Evolutionary conservation across 2,329 filamentous ascomycete genomes (phyloP).

Genomic region (Pseudogymnoascus sp.): DNA sequence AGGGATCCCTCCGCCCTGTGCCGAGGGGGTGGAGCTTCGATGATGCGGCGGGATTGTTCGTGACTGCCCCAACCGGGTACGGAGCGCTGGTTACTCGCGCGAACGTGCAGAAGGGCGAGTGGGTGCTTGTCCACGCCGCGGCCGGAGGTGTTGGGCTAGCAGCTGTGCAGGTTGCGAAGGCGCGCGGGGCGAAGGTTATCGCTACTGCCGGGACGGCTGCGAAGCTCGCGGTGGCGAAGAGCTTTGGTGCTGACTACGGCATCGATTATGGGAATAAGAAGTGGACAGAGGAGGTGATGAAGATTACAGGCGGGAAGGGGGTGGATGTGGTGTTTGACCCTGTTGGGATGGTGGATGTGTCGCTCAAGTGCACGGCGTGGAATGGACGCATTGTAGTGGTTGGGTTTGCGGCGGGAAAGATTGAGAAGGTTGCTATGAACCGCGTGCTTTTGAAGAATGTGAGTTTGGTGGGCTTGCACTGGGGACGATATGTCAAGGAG

Average conservation of each 20-base stretch:
- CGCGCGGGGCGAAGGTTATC: constrained; percentile 83
- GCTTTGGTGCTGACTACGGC: constrained; percentile 77
- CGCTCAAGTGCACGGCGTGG: constrained; percentile 88
- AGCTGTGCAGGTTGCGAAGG: constrained; percentile 90
- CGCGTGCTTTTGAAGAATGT: constrained; percentile 92
- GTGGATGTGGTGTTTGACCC: constrained; percentile 96
- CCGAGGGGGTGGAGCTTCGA: constrained; percentile 74
- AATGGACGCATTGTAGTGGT: constrained; percentile 82
- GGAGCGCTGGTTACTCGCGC: constrained; percentile 73
- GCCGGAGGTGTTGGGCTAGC: constrained; percentile 87
- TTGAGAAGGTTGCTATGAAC: constrained; percentile 90
- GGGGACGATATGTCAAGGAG: constrained; percentile 72
- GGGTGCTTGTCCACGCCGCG: constrained; percentile 83
- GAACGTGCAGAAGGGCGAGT: constrained; percentile 68
- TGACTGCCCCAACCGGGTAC: constrained; percentile 87
- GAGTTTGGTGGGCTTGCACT: constrained; percentile 79
- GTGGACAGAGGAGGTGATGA: constrained; percentile 64
- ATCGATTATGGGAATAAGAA: constrained; percentile 63
- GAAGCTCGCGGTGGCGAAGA: constrained; percentile 70
- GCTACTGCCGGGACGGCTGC: constrained; percentile 75
- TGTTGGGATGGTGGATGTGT: constrained; percentile 79
- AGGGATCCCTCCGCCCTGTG: constrained; percentile 61
- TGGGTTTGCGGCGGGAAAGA: constrained; percentile 76
- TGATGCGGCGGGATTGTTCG: constrained; percentile 81
- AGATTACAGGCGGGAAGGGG: constrained; percentile 56